Evolutionary conservation across 306 rosid genomes (phyloP), one percentile per base, ranked within the genome.

Genomic region (Pterocarpus santalinus): DNA sequence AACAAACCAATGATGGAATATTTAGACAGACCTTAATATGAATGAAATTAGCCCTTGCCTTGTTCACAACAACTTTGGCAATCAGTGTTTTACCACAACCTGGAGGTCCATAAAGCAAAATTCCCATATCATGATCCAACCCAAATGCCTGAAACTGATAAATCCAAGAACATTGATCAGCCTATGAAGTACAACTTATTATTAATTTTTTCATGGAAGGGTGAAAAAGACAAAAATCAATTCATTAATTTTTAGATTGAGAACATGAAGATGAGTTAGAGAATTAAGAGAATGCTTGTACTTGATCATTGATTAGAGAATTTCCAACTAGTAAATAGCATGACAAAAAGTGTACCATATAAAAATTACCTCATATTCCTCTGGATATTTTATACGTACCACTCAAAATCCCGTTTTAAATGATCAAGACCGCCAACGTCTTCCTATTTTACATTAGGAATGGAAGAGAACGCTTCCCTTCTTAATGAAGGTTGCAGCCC

Each of bases 41-140:
- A 80, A 95, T 92, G 69, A 95, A 95, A 83, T 88, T 92, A 61
- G 91, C 98, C 57, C 97, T 97, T 11, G 98, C 92, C 83, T 94
- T 97, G 72, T 91, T 90, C 62, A 97, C 98, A 57, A 94, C 91
- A 44, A 97, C 98, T 83, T 94, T 90, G 33, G 97, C 98, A 75
- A 92, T 95, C 67, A 95, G 84, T 72, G 98, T 95, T 86, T 95
- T 91, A 44, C 98, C 98, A 81, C 98, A 91, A 36, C 97, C 97
- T 28, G 98, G 98, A 60, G 98, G 98, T 39, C 98, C 98, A 80
- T 91, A 95, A 14, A 95, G 95, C 81, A 95, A 89, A 83, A 95
- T 91, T 36, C 97, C 98, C 0, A 93, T 86, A 82, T 91, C 98
- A n/a, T 85, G 86, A 80, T 89, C 82, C 67, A 91, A 77, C 75